Conservation (phyloP, 176 grass and related monocot genomes). For the Coix lacrymajobi region DNA sequence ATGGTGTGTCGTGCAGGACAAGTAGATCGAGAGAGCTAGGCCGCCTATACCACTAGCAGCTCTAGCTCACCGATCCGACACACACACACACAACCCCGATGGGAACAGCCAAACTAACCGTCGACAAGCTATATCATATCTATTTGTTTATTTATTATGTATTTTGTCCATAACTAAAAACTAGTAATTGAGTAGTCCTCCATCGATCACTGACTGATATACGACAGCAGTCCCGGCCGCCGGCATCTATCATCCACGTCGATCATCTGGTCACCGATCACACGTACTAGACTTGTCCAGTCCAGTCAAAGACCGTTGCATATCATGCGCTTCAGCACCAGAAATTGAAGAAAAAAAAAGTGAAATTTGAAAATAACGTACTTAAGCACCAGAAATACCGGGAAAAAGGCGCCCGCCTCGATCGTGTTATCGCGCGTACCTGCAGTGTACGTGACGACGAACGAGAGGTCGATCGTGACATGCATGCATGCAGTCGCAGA, state of each 20-base stretch:
- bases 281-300: too few species aligned
- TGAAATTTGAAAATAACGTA: too few species aligned
- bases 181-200: too few species aligned
- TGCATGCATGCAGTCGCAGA: not conserved
- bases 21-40: not conserved
- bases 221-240: too few species aligned
- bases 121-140: not conserved
- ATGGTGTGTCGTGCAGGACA: not conserved
- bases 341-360: too few species aligned
- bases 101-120: conserved; percentile 26
- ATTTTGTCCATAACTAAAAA: not conserved
- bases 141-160: not conserved
- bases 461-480: not conserved
- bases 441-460: not conserved
- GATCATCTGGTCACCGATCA: too few species aligned
- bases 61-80: not conserved
- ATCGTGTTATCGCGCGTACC: too few species aligned
- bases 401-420: not conserved
- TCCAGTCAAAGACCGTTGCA: too few species aligned
- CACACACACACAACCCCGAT: not conserved
- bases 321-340: too few species aligned
- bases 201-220: too few species aligned
- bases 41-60: not conserved
- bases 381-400: conserved; percentile 26
- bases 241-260: too few species aligned